Evolutionary conservation across 2,329 filamentous ascomycete genomes (phyloP), one percentile per base, ranked within the genome.

Genomic region (Lasiodiplodia gonubiensis): DNA sequence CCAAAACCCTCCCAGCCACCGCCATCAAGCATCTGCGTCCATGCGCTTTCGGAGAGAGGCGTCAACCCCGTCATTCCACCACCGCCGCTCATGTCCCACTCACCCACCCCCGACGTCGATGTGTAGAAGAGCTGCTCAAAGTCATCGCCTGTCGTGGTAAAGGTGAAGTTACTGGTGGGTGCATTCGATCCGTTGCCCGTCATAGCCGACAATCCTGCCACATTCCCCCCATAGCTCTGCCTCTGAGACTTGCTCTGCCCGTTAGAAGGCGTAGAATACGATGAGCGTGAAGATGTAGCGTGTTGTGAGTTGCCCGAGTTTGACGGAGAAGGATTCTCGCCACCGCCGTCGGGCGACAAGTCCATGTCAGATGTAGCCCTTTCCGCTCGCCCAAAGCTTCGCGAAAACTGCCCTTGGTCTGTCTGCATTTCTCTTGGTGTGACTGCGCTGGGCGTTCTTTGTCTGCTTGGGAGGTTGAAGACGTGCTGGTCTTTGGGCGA

Each of bases 351-450:
- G 3, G 75, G 71, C 4, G 77, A 76, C 1, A 74, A 68, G 54
- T 80, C 78, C 78, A 80, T 80, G 30, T 80, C 78, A 8, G 65
- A 67, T 14, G 76, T 74, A 18, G 57, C 64, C 35, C 30, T 51
- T 14, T 66, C 64, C 21, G 23, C 14, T 18, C 37, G 46, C 16
- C 21, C n/a, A 25, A 49, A 57, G 12, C 30, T 37, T 35, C 33
- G 14, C 54, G n/a, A 14, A 35, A 35, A 39, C 4, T n/a, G 54
- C 27, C 18, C 12, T 39, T 51, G 51, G 35, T 27, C 14, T 21
- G 53, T 6, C 16, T 16, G 21, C 49, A 49, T 25, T n/a, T 52
- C 35, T 18, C 25, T 52, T 23, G 54, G 21, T 12, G 55, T 61
- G 46, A 14, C 27, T 14, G 48, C 30, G 6, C 25, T 64, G 25